Evolutionary conservation across 345 rosid species (phyloP), one percentile per base, ranked within the genome.

Genomic region (Litchi chinensis): DNA sequence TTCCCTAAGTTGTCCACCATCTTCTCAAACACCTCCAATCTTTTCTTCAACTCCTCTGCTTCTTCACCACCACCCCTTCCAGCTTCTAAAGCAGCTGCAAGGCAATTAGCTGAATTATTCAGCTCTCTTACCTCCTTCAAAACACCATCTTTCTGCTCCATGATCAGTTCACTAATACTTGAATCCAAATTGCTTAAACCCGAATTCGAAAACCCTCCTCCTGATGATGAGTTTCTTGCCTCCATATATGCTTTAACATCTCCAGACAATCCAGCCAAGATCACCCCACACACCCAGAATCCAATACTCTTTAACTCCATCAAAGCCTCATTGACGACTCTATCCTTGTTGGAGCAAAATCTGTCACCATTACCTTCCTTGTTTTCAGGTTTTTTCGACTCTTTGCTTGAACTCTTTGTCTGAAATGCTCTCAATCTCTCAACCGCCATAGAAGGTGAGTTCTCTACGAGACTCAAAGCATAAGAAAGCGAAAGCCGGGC

Each of bases 51-150:
- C 73, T 90, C 88, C 82, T 77, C 83, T 28, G 87, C 89, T 28
- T 44, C 85, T 60, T 60, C 52, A 1, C 82, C 52, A 1, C 82
- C 41, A 70, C 75, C 66, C 68, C 73, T 46, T 11, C 86, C 80
- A 5, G 39, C 75, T 21, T 60, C 84, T 6, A 81, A 65, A n/a
- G 82, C 88, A 6, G 86, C 83, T 1, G 78, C 89, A 54, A 91
- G 77, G 64, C 69, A 28, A 77, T 52, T 85, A 63, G 80, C 88
- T 39, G 86, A 88, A n/a, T 84, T 83, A 5, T 82, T 92, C 52
- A 91, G 73, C 75, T 85, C 92, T 69, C 64, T 81, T 8, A 89
- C 85, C 76, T 89, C 92, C 70, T 83, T 81, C 71, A 89, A 76
- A 10, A 40, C 77, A 37, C 57, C 52, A 50, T 81, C 80, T 86